phyloP scores from a whole-genome alignment of 2,329 filamentous ascomycete species.

The Phaeosphaeriaceae sp. region DNA sequence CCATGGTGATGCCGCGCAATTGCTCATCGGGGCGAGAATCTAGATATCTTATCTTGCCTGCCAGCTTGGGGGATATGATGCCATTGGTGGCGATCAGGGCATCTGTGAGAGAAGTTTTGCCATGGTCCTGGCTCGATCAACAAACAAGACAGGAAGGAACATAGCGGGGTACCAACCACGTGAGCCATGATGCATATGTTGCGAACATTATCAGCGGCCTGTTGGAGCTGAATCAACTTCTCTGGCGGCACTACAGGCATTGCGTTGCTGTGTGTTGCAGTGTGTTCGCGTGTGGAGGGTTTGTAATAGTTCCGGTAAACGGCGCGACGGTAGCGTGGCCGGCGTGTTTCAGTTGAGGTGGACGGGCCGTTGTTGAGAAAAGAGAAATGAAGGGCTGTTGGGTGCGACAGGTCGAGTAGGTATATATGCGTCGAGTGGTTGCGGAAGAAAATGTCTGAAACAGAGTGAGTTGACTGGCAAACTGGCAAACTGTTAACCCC shows the following conservation, averaged over 20 bases:
- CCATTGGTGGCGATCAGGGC: slow-evolving; percentile 97
- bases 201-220: slow-evolving; percentile 84
- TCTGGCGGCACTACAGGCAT: slow-evolving; percentile 95
- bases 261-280: too few species aligned
- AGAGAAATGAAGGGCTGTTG: slow-evolving; percentile 1
- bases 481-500: too few species aligned
- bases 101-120: slow-evolving; percentile 96
- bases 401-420: slow-evolving; percentile 8
- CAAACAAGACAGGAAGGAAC: slow-evolving; percentile 13
- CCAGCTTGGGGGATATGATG: slow-evolving; percentile 97
- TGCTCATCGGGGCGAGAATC: slow-evolving; percentile 97
- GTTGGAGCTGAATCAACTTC: slow-evolving; percentile 88
- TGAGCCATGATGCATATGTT: slow-evolving; percentile 66
- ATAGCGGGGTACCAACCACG: slow-evolving; percentile 10
- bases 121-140: slow-evolving; percentile 74
- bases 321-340: slow-evolving; percentile 4
- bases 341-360: slow-evolving; percentile 15
- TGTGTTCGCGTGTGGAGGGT: slow-evolving; percentile 1
- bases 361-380: slow-evolving; percentile 8
- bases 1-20: slow-evolving; percentile 98
- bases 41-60: slow-evolving; percentile 96
- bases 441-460: slow-evolving; percentile 22
- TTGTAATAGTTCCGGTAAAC: not conserved
- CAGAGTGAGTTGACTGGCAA: not conserved
- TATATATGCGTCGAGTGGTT: slow-evolving; percentile 19